These are phyloP conservation scores for Metschnikowia henanensis DNA, from an alignment of 805 yeast species.

Conservation along the genomic window DNA sequence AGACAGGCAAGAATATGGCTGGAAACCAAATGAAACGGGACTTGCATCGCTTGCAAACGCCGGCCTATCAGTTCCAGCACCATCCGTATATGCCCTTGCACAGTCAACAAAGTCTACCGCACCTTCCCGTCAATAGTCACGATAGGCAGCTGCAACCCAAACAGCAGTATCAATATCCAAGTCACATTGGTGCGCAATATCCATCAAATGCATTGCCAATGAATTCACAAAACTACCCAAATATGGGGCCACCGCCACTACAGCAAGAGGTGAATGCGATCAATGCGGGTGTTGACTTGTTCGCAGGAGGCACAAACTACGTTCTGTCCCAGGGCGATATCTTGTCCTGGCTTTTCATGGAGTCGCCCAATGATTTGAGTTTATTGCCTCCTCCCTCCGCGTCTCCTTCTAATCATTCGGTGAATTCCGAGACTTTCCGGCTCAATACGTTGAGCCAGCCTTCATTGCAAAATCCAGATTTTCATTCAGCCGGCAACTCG, in stretches of 20 bases:
- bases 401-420: conserved; percentile 1
- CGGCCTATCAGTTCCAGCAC: neutral
- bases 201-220: neutral
- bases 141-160: neutral
- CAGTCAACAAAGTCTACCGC: too few species aligned
- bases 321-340: conserved; percentile 38
- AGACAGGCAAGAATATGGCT: neutral
- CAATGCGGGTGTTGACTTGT: neutral
- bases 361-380: conserved; percentile 7
- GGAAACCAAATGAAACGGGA: neutral
- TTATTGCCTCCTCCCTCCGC: neutral
- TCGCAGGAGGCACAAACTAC: neutral
- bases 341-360: conserved; percentile 35
- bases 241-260: neutral
- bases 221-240: neutral
- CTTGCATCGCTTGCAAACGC: neutral
- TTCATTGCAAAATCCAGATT: neutral
- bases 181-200: neutral
- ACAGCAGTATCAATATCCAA: neutral
- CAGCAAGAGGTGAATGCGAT: neutral
- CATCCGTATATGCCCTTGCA: neutral
- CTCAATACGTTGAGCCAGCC: neutral
- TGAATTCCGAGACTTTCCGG: neutral
- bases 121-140: too few species aligned
- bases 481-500: neutral